phyloP scores from a whole-genome alignment of 2,329 filamentous ascomycete genomes.

The Colletotrichum simmondsii region DNA sequence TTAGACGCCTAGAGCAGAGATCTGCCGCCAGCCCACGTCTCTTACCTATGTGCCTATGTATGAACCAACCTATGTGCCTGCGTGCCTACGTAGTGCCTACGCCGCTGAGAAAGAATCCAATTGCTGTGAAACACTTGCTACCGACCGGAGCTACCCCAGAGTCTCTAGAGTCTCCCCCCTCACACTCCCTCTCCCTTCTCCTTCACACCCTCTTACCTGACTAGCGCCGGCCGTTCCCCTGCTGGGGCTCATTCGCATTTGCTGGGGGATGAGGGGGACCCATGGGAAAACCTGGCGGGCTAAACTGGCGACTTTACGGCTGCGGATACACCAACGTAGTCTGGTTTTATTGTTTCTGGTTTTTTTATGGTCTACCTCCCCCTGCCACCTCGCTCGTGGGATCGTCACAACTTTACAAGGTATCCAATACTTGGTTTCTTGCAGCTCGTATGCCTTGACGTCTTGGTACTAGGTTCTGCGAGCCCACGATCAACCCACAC shows the following conservation, averaged over 20 bases:
- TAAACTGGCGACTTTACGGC: background rate
- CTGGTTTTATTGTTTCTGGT: background rate
- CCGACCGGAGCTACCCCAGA: slow-evolving; percentile 11
- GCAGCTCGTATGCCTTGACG: background rate
- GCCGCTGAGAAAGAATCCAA: background rate
- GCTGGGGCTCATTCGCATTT: background rate
- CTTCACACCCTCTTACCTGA: slow-evolving; percentile 4
- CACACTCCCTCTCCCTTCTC: background rate
- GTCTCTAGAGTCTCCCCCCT: background rate
- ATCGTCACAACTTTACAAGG: background rate
- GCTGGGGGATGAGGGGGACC: slow-evolving; percentile 9
- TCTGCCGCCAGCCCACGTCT: background rate
- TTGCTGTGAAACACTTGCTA: background rate
- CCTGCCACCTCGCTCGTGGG: background rate
- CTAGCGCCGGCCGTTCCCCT: background rate
- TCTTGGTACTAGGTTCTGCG: background rate
- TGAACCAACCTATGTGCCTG: too few relatives aligned
- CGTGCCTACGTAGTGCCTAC: too few relatives aligned
- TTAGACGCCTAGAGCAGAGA: background rate
- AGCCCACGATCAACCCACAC: background rate
- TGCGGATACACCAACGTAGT: background rate
- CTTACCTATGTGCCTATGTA: background rate
- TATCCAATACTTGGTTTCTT: background rate
- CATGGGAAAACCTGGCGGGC: background rate
- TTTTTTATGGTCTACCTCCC: background rate